Base-by-base conservation (phyloP, 148 eudicot genomes). In the Gaultheria prostrata region DNA sequence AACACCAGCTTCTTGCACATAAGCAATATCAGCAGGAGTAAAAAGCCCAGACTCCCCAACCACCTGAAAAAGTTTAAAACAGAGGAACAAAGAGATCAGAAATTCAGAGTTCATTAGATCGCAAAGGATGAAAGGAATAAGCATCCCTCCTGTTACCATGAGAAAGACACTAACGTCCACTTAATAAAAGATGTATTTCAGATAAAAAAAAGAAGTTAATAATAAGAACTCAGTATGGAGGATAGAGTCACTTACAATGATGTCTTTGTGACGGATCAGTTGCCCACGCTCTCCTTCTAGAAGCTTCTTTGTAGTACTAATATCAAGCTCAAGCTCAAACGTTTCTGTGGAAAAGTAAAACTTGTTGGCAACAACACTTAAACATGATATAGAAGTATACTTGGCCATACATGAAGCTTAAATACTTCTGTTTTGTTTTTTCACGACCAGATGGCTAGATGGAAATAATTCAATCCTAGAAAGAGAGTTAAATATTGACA, bases 11-110 rank as follows among this genome's bases (percentile, higher is more conserved):
- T 93, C 97, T 87, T 96, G 99, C n/a, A 94, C 98, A 85, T 87
- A 94, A 67, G 92, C 93, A 88, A 96, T 90, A 91, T 96, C 99
- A 83, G 87, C 94, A 49, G 99, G 99, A 80, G 98, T 94, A 73
- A 96, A 93, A 51, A 96, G 90, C 81, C 97, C 99, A 80, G 98
- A 94, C 87, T 96, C 99, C 85, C 99, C 95, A 80, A 96, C 98
- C 89, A 96, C 94, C 99, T 96, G 85, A 82, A 89, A 76, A 84
- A 24, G 80, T 79, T 28, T 48, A 70, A 39, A 83, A 30, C 72
- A 75, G 59, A 32, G n/a, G 33, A 57, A 75, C 51, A 0, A 20
- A 51, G 15, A 45, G 8, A 77, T 46, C 28, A 83, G 39, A 51
- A 45, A n/a, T 35, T 32, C 51, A 75, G 39, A 51, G 67, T 32